phyloP scores from a whole-genome alignment of 257 asterid species.

The Coffea canephora region DNA sequence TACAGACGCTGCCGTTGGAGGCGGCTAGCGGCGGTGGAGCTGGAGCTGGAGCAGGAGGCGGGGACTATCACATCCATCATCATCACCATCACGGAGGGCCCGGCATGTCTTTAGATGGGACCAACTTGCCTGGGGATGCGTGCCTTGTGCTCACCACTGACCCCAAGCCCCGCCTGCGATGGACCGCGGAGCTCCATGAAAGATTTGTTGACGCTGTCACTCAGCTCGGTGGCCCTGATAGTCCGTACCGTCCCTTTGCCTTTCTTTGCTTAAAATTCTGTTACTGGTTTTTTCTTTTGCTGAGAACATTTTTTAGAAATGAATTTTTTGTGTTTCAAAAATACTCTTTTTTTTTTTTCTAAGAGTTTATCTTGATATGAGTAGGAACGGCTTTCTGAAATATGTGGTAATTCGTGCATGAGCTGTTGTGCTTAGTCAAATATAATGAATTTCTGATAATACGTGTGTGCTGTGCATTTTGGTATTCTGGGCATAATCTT shows the following conservation, averaged over 20 bases:
- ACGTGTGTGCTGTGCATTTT: background rate
- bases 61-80: slow-evolving; percentile 31
- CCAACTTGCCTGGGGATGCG: slow-evolving; percentile 41
- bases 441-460: background rate
- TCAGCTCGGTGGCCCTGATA: slow-evolving; percentile 67
- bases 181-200: slow-evolving; percentile 65
- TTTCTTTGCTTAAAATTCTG: background rate
- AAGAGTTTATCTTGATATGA: background rate
- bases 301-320: no score
- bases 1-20: slow-evolving; percentile 45
- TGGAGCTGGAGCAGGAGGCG: slow-evolving; percentile 27
- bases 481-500: background rate
- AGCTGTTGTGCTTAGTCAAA: slow-evolving; percentile 6
- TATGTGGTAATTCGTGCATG: slow-evolving; percentile 9
- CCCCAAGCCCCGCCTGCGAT: slow-evolving; percentile 59
- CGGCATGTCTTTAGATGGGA: slow-evolving; percentile 19
- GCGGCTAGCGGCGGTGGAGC: slow-evolving; percentile 19
- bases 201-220: slow-evolving; percentile 51
- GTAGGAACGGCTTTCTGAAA: background rate
- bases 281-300: background rate
- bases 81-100: slow-evolving; percentile 31
- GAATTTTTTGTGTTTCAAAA: no score
- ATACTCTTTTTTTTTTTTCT: no score
- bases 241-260: slow-evolving; percentile 26
- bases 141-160: slow-evolving; percentile 50